Evolutionary conservation across 2,329 filamentous ascomycete genomes (phyloP), one percentile per base, ranked within the genome.

Genomic region (Botryotinia globosa): DNA sequence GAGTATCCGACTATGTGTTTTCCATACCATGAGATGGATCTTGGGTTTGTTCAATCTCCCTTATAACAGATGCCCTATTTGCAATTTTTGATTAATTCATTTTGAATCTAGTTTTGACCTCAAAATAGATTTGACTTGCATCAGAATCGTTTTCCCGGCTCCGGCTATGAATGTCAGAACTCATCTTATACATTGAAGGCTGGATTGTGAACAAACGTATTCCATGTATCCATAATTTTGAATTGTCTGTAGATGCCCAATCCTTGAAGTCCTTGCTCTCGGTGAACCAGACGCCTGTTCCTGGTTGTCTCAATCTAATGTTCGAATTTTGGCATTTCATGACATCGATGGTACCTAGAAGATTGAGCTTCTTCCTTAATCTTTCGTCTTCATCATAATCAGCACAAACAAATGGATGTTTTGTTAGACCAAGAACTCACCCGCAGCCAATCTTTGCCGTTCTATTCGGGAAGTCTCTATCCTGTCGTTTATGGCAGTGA

Each of bases 231-330:
- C 76, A 78, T 22, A 77, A 42, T 16, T 74, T 75, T 2, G 73
- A 63, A n/a, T 66, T 42, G 37, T 70, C 44, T 25, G 29, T 42
- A 16, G 48, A 69, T 1, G 48, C 2, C 76, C 76, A 78, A 0
- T 44, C 32, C 51, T 69, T 51, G 54, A 77, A 76, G 18, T 75
- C 71, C 16, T 29, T 16, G 7, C 76, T 71, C 18, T 78, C 69
- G 5, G 71, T 78, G 4, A 78, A 73, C 77, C 75, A 78, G 20
- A 75, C 61, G 10, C 74, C 75, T 25, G 75, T 77, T 16, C 74
- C 74, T 1, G 73, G 74, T 65, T 77, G 72, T 56, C 75, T 65
- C 58, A 75, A 67, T 9, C 64, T 51, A 63, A 74, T 65, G 16
- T 73, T 73, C 0, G 73, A 69, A 54, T 74, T 44, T 48, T 76